phyloP scores from a whole-genome alignment of 768 basidiomycete species.

The Cubamyces lactineus region DNA sequence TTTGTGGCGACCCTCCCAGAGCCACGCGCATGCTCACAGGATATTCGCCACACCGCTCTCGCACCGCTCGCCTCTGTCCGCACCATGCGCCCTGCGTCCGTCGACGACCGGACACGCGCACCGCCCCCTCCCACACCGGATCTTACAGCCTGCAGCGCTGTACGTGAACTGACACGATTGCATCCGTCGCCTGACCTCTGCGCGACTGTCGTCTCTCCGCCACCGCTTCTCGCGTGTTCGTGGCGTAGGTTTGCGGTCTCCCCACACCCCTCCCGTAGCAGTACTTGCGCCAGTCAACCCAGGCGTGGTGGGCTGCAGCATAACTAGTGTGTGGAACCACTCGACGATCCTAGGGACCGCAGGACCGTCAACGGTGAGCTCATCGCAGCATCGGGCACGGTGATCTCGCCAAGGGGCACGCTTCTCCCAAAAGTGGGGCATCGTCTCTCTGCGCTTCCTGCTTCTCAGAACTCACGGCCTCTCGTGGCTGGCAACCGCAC shows the following conservation, averaged over 20 bases:
- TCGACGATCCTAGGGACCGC: conserved; percentile 2
- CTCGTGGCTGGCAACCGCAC: conserved; percentile 7
- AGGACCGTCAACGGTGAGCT: conserved; percentile 11
- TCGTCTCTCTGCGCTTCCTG: not conserved
- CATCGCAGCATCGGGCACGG: conserved; percentile 11
- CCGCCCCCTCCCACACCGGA: conserved; percentile 6
- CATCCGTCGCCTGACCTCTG: conserved; percentile 16
- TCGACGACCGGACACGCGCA: not conserved
- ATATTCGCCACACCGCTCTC: not conserved
- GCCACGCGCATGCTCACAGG: not conserved
- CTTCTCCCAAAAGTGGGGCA: conserved; percentile 3
- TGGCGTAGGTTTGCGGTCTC: conserved; percentile 15
- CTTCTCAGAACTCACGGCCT: conserved; percentile 2
- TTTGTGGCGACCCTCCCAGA: not conserved
- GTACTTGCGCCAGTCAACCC: not conserved
- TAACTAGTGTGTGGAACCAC: not conserved
- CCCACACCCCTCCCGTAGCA: not conserved
- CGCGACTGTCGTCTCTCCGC: conserved; percentile 1
- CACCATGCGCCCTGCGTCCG: not conserved
- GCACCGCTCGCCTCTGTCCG: not conserved
- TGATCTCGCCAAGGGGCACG: not conserved
- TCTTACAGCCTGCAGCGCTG: conserved; percentile 1
- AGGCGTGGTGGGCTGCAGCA: not conserved
- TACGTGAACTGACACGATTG: conserved; percentile 14
- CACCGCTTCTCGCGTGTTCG: not conserved